These are phyloP conservation scores for Yamadazyma oceani DNA, from an alignment of 1,139 yeast genomes.

Conservation along the genomic window DNA sequence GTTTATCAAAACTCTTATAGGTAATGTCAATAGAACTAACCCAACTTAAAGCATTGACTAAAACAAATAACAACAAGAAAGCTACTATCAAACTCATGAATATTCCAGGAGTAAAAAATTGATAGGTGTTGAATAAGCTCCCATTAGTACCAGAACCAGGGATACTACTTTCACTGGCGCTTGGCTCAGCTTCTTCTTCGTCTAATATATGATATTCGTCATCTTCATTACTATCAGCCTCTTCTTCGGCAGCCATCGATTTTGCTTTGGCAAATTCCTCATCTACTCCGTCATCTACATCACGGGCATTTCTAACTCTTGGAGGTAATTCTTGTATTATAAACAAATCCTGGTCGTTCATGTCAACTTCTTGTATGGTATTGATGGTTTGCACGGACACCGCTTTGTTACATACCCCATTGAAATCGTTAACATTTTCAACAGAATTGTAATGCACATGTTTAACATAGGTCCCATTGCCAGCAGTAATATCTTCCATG, in stretches of 20 bases:
- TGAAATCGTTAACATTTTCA: constrained; percentile 21
- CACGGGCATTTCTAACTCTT: constrained; percentile 4
- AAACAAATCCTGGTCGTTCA: constrained; percentile 19
- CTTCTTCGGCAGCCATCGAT: constrained; percentile 31
- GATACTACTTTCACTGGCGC: constrained; percentile 8
- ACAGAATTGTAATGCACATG: constrained; percentile 33
- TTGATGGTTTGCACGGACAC: constrained; percentile 19
- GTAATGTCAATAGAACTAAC: constrained; percentile 61
- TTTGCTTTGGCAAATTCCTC: constrained; percentile 34
- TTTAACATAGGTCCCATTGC: constrained; percentile 18
- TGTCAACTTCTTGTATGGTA: constrained; percentile 11
- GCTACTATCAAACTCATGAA: constrained; percentile 66
- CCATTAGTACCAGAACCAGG: constrained; percentile 11
- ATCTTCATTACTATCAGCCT: constrained; percentile 19
- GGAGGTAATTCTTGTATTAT: constrained; percentile 14
- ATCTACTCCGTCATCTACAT: constrained; percentile 11
- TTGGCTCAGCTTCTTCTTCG: constrained; percentile 11
- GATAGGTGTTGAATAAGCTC: constrained; percentile 40
- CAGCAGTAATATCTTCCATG: constrained; percentile 7
- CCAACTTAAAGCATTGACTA: constrained; percentile 61
- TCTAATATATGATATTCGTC: constrained; percentile 25
- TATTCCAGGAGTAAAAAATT: constrained; percentile 55
- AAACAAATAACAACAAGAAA: constrained; percentile 49
- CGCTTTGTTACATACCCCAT: constrained; percentile 7
- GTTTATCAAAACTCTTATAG: constrained; percentile 71